Conservation (phyloP, 768 basidiomycete genomes). For the Paxillus involutus region DNA sequence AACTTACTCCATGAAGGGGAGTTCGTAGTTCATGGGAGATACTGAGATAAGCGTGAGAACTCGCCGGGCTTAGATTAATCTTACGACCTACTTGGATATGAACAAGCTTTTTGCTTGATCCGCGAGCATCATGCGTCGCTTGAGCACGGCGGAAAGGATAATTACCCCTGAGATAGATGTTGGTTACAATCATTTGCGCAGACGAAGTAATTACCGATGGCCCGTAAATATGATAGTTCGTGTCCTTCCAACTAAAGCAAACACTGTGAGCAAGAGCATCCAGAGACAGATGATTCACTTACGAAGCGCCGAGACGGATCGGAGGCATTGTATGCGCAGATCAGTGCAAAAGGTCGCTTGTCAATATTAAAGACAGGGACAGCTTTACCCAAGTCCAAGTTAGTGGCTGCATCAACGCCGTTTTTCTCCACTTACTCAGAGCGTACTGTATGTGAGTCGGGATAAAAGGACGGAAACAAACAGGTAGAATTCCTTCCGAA, state of each 20-base stretch:
- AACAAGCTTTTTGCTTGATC: conserved; percentile 93
- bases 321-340: conserved; percentile 89
- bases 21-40: conserved; percentile 92
- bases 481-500: conserved; percentile 82
- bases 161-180: conserved; percentile 62
- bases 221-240: conserved; percentile 87
- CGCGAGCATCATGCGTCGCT: conserved; percentile 89
- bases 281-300: conserved; percentile 21
- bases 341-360: conserved; percentile 85
- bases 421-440: conserved; percentile 56
- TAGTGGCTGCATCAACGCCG: not conserved
- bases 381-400: conserved; percentile 40
- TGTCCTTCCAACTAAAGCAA: conserved; percentile 75
- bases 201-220: conserved; percentile 58
- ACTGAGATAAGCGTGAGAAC: conserved; percentile 38
- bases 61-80: not conserved
- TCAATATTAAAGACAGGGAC: conserved; percentile 94
- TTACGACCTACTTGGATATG: conserved; percentile 74
- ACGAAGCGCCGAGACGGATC: conserved; percentile 82
- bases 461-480: conserved; percentile 79
- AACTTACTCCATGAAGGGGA: conserved; percentile 81
- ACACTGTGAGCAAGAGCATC: conserved; percentile 7
- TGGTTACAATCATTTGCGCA: not conserved
- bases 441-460: conserved; percentile 84
- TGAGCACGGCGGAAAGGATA: conserved; percentile 89